These are phyloP conservation scores for Paecilomyces formosus DNA, from an alignment of 2,329 filamentous ascomycete species.

Conservation along the genomic window DNA sequence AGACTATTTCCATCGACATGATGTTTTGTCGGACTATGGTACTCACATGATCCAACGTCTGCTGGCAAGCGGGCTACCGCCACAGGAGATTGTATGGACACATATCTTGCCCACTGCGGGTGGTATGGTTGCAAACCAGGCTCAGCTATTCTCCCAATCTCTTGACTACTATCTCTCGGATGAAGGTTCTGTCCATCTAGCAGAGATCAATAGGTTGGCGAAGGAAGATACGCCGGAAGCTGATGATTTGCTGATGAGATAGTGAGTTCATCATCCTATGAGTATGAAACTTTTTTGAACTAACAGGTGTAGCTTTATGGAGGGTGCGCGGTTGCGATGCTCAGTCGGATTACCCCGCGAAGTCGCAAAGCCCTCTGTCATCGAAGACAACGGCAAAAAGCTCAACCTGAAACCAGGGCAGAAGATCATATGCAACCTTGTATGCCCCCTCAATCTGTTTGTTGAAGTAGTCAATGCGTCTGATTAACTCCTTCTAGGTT, in stretches of 20 bases:
- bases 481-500: constrained; percentile 15
- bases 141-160: constrained; percentile 50
- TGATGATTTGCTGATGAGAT: constrained; percentile 45
- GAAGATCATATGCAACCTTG: constrained; percentile 28
- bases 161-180: constrained; percentile 50
- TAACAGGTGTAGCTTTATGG: constrained; percentile 27
- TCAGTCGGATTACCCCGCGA: constrained; percentile 31
- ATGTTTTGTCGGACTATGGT: constrained; percentile 46
- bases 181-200: constrained; percentile 41
- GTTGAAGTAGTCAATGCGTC: not conserved
- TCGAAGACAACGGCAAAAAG: constrained; percentile 27
- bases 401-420: constrained; percentile 28
- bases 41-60: constrained; percentile 49
- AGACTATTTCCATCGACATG: constrained; percentile 29
- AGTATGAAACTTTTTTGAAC: constrained; percentile 1
- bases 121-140: constrained; percentile 50
- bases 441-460: constrained; percentile 11
- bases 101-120: constrained; percentile 52
- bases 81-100: constrained; percentile 48
- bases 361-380: constrained; percentile 21
- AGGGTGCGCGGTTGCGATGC: constrained; percentile 30
- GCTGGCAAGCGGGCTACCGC: constrained; percentile 38
- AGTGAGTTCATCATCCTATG: constrained; percentile 26
- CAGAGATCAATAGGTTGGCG: constrained; percentile 42
- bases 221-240: constrained; percentile 36